phyloP scores from a whole-genome alignment of 163 green algal species.

The Volvox carteri region DNA sequence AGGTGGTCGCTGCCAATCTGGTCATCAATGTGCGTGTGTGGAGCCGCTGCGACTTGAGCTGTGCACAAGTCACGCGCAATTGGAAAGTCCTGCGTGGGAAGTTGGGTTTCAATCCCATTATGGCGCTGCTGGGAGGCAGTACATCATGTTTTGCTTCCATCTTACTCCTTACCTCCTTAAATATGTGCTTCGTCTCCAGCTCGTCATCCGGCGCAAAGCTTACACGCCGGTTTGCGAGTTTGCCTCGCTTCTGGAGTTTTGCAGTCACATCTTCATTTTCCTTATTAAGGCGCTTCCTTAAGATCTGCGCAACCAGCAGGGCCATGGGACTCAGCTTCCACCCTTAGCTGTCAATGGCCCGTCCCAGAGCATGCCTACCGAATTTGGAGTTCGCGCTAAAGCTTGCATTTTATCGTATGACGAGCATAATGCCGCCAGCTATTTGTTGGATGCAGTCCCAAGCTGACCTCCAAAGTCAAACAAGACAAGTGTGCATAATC shows the following conservation, averaged over 20 bases:
- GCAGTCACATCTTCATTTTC: constrained; percentile 58
- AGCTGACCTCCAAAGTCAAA: too few relatives aligned
- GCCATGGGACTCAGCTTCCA: not conserved
- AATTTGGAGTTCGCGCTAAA: constrained; percentile 25
- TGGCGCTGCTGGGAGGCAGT: too few relatives aligned
- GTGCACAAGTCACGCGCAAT: not conserved
- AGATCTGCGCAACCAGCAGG: constrained; percentile 55
- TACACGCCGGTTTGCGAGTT: constrained; percentile 70
- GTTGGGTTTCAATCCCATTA: too few relatives aligned
- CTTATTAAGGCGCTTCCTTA: constrained; percentile 60
- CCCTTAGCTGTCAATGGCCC: not conserved
- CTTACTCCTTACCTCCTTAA: constrained; percentile 70
- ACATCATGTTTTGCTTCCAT: too few relatives aligned
- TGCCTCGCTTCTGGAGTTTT: constrained; percentile 60
- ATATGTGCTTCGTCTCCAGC: constrained; percentile 87
- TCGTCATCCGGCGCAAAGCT: constrained; percentile 91
- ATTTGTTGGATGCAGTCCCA: too few relatives aligned
- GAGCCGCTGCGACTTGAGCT: constrained; percentile 27
- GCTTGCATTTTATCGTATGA: constrained; percentile 15
- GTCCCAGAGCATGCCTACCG: not conserved
- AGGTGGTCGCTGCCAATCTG: not conserved
- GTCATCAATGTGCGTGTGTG: too few relatives aligned
- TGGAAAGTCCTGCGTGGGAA: not conserved
- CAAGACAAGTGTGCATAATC: too few relatives aligned
- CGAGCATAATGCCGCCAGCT: too few relatives aligned